Conservation (phyloP, 495 filamentous ascomycete species). For the Podospora tetraspora region DNA sequence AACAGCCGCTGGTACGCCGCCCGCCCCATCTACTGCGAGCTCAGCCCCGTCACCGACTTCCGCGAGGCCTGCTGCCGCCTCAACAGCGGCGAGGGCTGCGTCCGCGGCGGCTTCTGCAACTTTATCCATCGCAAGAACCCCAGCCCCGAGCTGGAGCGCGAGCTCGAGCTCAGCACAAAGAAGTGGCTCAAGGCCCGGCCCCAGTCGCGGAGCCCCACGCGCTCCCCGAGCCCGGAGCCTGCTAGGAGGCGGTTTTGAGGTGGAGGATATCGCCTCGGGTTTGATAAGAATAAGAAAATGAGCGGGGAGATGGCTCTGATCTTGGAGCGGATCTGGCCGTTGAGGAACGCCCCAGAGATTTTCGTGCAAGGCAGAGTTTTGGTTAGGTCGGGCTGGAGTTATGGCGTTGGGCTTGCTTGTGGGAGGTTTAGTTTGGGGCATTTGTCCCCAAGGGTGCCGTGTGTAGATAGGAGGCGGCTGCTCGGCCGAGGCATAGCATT, state of each 20-base stretch:
- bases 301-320: background rate
- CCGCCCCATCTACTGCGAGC: slow-evolving; percentile 94
- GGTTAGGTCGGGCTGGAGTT: slow-evolving; percentile 1
- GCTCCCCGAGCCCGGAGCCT: slow-evolving; percentile 73
- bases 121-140: slow-evolving; percentile 99
- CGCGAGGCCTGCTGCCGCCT: slow-evolving; percentile 94
- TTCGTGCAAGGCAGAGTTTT: background rate
- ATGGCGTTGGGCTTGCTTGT: slow-evolving; percentile 9
- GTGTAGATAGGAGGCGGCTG: background rate
- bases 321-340: background rate
- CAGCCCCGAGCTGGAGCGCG: slow-evolving; percentile 76
- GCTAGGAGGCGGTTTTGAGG: slow-evolving; percentile 60
- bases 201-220: slow-evolving; percentile 72
- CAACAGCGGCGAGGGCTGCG: slow-evolving; percentile 92
- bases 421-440: background rate
- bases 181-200: slow-evolving; percentile 91
- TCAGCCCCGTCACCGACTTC: slow-evolving; percentile 96
- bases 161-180: slow-evolving; percentile 81
- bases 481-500: background rate
- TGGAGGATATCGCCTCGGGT: background rate
- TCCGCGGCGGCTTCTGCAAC: slow-evolving; percentile 95
- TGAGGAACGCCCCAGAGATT: background rate
- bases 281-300: background rate
- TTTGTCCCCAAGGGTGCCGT: background rate
- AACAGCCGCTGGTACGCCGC: slow-evolving; percentile 97